phyloP scores from a whole-genome alignment of 345 rosid species.

The Litchi chinensis region DNA sequence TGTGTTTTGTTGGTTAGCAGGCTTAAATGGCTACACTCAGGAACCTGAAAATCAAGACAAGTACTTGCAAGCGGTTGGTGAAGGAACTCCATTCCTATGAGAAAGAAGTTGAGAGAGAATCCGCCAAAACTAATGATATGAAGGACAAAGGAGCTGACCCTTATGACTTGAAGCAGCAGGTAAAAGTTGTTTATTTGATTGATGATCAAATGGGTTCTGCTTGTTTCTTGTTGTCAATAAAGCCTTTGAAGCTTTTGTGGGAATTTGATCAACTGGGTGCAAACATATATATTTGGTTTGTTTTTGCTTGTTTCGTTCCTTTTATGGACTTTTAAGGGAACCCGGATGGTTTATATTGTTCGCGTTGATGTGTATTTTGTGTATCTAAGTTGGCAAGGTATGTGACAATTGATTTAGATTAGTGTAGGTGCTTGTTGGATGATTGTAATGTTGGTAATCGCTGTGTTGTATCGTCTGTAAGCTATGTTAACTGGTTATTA shows the following conservation, averaged over 20 bases:
- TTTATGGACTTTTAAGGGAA: background rate
- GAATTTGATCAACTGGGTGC: background rate
- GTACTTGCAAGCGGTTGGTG: constrained; percentile 74
- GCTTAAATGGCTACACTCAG: constrained; percentile 61
- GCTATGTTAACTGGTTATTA: background rate
- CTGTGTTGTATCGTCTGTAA: background rate
- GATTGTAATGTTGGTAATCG: background rate
- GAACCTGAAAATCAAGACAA: constrained; percentile 75
- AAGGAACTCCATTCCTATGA: constrained; percentile 89
- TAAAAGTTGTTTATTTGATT: constrained; percentile 10
- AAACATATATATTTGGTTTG: background rate
- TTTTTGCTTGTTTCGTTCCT: background rate
- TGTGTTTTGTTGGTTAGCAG: constrained; percentile 6
- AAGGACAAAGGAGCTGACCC: constrained; percentile 92
- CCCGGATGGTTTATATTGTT: background rate
- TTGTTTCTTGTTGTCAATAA: background rate
- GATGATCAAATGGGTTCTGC: background rate
- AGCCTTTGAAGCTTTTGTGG: background rate
- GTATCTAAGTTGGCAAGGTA: no score
- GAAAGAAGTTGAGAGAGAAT: constrained; percentile 95
- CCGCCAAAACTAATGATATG: constrained; percentile 82
- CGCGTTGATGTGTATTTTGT: background rate
- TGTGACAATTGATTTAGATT: background rate
- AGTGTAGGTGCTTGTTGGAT: background rate
- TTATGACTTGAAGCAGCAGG: constrained; percentile 97